These are phyloP conservation scores for Agrocybe praecox DNA, from an alignment of 768 basidiomycete species.

Conservation along the genomic window DNA sequence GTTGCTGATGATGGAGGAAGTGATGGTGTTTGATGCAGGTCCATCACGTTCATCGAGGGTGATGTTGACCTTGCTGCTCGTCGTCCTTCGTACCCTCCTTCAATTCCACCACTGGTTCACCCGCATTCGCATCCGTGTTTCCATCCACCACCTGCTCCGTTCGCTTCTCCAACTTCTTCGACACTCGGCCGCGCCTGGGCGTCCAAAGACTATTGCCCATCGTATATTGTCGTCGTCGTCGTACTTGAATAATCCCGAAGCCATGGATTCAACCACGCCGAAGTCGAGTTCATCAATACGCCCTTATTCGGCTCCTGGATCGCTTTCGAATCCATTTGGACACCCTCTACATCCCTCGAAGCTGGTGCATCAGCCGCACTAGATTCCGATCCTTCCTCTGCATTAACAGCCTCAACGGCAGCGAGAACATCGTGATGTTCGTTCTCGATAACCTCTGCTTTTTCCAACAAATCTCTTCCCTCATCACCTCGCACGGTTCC, in stretches of 20 bases:
- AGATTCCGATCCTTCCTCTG: no score
- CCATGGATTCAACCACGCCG: slow-evolving; percentile 65
- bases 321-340: no score
- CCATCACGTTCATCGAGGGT: neutral
- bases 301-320: neutral
- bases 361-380: no score
- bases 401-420: neutral
- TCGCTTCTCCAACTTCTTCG: slow-evolving; percentile 1
- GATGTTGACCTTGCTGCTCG: neutral
- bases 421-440: neutral
- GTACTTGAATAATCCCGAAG: slow-evolving; percentile 49
- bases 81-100: neutral
- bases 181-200: slow-evolving; percentile 8
- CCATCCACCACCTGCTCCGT: neutral
- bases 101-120: no score
- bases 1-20: slow-evolving; percentile 49
- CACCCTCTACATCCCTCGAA: neutral
- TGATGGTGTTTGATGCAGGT: slow-evolving; percentile 48
- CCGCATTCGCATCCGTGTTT: neutral
- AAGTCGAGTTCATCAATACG: neutral
- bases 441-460: neutral
- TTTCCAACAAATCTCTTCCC: neutral
- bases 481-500: neutral
- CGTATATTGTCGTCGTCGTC: slow-evolving; percentile 18
- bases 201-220: neutral